Conservation (phyloP, 257 asterid species). For the Solanum medicagineum region DNA sequence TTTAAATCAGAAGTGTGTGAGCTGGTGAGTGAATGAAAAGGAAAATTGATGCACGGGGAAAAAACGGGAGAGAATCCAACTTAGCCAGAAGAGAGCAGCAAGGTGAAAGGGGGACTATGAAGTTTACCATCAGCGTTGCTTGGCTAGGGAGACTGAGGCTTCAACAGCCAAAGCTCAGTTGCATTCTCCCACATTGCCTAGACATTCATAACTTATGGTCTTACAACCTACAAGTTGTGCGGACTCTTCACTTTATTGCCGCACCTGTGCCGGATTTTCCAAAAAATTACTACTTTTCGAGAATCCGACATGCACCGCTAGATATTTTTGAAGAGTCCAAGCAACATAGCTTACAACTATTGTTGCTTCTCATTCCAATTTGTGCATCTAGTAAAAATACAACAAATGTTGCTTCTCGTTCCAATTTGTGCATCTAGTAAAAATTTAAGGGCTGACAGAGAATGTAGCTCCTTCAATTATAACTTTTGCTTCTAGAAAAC, state of each 20-base stretch:
- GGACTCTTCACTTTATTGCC: no score
- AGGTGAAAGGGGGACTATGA: neutral
- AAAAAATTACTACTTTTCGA: no score
- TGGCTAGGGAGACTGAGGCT: neutral
- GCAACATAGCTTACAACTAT: neutral
- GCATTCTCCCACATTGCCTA: neutral
- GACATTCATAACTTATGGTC: neutral
- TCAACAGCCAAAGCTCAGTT: neutral
- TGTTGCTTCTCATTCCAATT: neutral
- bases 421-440: neutral
- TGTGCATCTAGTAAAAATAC: neutral
- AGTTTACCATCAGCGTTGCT: neutral
- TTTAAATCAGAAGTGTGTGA: neutral
- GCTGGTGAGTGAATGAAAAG: neutral
- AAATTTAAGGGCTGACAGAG: neutral
- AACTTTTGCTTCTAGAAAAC: neutral
- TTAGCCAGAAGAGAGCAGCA: neutral
- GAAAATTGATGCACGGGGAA: neutral
- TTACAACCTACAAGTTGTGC: no score
- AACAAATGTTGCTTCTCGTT: neutral
- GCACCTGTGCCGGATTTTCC: no score
- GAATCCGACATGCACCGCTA: no score
- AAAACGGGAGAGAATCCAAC: neutral
- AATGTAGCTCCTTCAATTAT: neutral
- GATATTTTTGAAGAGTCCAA: no score